Evolutionary conservation across 345 rosid species (phyloP), one percentile per base, ranked within the genome.

Genomic region (Aquilaria malaccensis): DNA sequence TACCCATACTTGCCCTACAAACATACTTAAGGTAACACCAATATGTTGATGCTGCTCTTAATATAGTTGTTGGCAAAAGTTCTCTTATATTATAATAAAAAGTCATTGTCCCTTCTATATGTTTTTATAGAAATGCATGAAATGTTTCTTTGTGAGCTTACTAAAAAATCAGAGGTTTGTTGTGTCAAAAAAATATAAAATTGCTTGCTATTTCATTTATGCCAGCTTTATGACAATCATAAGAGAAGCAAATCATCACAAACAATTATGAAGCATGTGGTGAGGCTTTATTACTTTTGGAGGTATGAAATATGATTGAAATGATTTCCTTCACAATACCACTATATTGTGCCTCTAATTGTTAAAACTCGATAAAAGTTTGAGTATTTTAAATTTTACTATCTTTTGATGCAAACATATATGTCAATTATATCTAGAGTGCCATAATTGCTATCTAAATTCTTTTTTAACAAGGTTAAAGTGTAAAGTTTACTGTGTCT

Each of bases 201-300:
- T 71, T 93, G 79, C 89, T 93, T 11, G 96, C 91, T 9, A 89
- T 93, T 65, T 93, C 97, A 0, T 68, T 22, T 93, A 67, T 83
- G 83, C 74, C 89, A 87, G 70, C 49, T 93, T 70, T 84, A 81
- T 31, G 94, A 80, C 52, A 89, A 89, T 64, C 80, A 75, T 41
- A 82, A 85, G 95, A 95, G 83, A 66, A n/a, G 13, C 3, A 10
- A 22, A 13, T 51, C 11, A 52, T 47, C 43, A 11, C 32, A 32
- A 50, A 4, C 43, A 37, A 5, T 37, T 37, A 2, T 5, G 7
- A 37, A 37, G 43, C 43, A 3, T 37, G 5, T 37, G 43, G 5
- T 37, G 43, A 37, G 22, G 22, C 22, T 22, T 22, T 22, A 22
- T 22, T 22, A 22, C 0, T 0, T 22, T 22, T 22, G 22, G 22